Evolutionary conservation across 306 rosid species (phyloP).

Genomic region (Glycine tomentella): DNA sequence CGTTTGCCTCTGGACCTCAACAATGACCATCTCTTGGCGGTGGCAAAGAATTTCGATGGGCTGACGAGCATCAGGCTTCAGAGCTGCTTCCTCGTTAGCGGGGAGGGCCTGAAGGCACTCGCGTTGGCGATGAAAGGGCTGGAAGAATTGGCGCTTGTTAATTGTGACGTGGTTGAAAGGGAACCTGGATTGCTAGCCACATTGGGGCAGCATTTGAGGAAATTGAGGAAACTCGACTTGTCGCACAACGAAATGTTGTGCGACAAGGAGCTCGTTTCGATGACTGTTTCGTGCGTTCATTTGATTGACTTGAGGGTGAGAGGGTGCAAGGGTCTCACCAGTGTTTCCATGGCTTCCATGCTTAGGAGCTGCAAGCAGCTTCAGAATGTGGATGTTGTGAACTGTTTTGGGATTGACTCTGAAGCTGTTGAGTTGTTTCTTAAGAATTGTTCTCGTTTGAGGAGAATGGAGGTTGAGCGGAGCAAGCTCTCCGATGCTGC

Average conservation of each 20-base stretch:
- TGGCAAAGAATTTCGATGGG: slow-evolving; percentile 55
- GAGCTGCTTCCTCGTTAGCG: slow-evolving; percentile 82
- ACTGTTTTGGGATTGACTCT: slow-evolving; percentile 65
- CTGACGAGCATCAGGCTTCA: slow-evolving; percentile 71
- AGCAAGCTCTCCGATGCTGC: slow-evolving; percentile 69
- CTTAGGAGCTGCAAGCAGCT: slow-evolving; percentile 67
- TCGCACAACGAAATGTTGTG: slow-evolving; percentile 78
- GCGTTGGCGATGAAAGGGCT: slow-evolving; percentile 57
- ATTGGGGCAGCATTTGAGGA: slow-evolving; percentile 77
- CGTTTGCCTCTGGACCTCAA: slow-evolving; percentile 87
- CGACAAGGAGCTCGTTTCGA: slow-evolving; percentile 78
- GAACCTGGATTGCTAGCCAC: slow-evolving; percentile 82
- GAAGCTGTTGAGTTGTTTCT: slow-evolving; percentile 64
- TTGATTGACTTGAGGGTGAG: slow-evolving; percentile 73
- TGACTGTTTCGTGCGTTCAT: slow-evolving; percentile 69
- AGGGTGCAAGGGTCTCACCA: slow-evolving; percentile 72
- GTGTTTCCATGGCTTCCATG: slow-evolving; percentile 53
- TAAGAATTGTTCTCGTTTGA: slow-evolving; percentile 60
- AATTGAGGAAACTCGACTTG: slow-evolving; percentile 73
- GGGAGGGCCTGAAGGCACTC: slow-evolving; percentile 77
- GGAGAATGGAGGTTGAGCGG: slow-evolving; percentile 68
- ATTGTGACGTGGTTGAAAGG: slow-evolving; percentile 86
- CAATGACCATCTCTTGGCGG: slow-evolving; percentile 68
- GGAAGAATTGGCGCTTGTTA: slow-evolving; percentile 78
- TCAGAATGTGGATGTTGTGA: slow-evolving; percentile 69